Evolutionary conservation across 495 filamentous ascomycete genomes (phyloP), one percentile per base, ranked within the genome.

Genomic region (Jackrogersella minutella): DNA sequence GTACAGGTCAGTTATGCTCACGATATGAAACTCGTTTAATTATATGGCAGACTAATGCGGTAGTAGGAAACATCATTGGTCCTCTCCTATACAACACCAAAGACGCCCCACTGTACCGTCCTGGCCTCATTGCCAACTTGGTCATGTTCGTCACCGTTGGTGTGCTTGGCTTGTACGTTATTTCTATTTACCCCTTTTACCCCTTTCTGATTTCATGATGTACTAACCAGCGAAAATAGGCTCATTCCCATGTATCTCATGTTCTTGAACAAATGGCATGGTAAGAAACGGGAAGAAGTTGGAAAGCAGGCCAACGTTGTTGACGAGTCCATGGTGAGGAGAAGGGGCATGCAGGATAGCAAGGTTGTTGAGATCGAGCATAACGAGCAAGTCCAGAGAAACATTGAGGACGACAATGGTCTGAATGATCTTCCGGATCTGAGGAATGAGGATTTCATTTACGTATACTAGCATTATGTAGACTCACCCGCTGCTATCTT

Each of bases 21-120:
- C 30, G 6, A 19, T 6, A 11, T 16, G 5, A 19, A 2, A 28
- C 8, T 26, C 9, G 39, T 28, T 14, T 21, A 43, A 2, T 19
- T 5, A 3, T 16, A 9, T 1, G 24, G 2, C 17, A 36, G 10
- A 19, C 58, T 68, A 54, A 68, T 30, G 46, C 8, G 6, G 5
- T 4, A 33, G 8, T 33, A 68, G 87, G 87, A 26, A 89, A 81
- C n/a, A 75, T 87, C 17, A 80, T 87, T 47, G 84, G 85, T 0
- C 86, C 87, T 0, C 83, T 86, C 56, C 76, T 90, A 1, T 90
- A 84, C 53, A 84, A 82, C n/a, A 84, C 82, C 3, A 79, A 79
- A 8, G 83, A 90, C 39, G 84, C 84, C 0, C 87, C 87, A 0
- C 73, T 82, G 3, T 89, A 90, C 58, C 77, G 76, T 17, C 74